Conservation (phyloP, 164 flowering plant genomes). For the Vitis rotundifolia region DNA sequence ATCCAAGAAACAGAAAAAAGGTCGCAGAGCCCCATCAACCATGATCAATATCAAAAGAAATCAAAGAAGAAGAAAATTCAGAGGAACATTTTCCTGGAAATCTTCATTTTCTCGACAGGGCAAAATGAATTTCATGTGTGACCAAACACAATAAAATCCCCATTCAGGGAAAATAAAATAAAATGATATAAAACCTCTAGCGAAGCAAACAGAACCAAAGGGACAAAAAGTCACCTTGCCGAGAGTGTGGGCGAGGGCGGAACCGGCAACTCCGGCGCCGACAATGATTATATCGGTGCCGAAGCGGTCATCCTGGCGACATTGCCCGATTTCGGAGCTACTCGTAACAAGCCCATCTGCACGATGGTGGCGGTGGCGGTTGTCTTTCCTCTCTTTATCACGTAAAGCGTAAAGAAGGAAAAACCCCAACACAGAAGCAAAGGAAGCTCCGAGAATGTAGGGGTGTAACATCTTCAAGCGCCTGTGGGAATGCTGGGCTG, state of each 20-base stretch:
- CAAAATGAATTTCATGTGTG: too few species aligned
- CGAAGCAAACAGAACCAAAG: neutral
- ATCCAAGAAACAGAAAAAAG: too few species aligned
- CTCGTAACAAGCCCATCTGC: neutral
- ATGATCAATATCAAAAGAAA: too few species aligned
- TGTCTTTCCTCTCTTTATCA: neutral
- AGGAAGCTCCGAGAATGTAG: conserved; percentile 11
- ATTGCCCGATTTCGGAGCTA: neutral
- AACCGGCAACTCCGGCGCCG: conserved; percentile 45
- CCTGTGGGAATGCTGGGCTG: neutral
- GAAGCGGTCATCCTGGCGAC: neutral
- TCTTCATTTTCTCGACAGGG: too few species aligned
- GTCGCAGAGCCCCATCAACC: too few species aligned
- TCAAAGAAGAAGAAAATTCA: too few species aligned
- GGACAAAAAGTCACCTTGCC: conserved; percentile 24
- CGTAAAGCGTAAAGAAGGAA: conserved; percentile 12
- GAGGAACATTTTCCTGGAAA: too few species aligned
- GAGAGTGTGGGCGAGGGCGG: conserved; percentile 39
- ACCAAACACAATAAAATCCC: neutral
- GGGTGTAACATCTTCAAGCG: conserved; percentile 14
- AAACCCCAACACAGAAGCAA: conserved; percentile 20
- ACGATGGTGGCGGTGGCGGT: neutral
- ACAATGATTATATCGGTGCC: conserved; percentile 33
- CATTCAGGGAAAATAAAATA: neutral
- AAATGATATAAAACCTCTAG: neutral